phyloP scores from a whole-genome alignment of 441 rosid species.

The Croton setiger region DNA sequence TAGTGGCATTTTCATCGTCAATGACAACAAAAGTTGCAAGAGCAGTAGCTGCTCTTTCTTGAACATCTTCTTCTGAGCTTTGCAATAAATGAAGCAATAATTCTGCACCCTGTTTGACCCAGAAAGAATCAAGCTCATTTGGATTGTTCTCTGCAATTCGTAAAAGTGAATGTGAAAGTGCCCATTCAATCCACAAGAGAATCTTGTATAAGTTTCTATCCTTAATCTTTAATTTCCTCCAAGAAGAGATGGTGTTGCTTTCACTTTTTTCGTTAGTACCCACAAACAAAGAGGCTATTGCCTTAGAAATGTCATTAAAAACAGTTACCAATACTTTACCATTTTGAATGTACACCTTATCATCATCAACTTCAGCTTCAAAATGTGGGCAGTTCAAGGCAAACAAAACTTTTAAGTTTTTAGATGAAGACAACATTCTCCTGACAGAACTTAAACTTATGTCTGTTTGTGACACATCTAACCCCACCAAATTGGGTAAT shows the following conservation, averaged over 20 bases:
- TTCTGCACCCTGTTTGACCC: conserved; percentile 90
- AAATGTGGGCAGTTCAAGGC: conserved; percentile 43
- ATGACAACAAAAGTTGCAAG: conserved; percentile 39
- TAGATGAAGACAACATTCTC: conserved; percentile 30
- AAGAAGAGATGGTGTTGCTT: conserved; percentile 43
- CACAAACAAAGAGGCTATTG: conserved; percentile 59
- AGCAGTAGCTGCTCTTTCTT: conserved; percentile 92
- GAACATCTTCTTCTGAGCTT: conserved; percentile 88
- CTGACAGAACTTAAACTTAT: conserved; percentile 31
- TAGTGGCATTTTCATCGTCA: conserved; percentile 93
- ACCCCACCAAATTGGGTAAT: conserved; percentile 39
- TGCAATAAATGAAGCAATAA: conserved; percentile 79
- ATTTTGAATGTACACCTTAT: conserved; percentile 26
- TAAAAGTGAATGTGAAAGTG: conserved; percentile 72
- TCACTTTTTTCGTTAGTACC: conserved; percentile 40
- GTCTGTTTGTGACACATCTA: conserved; percentile 54
- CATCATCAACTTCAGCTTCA: conserved; percentile 32
- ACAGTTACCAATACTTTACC: conserved; percentile 65
- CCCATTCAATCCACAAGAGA: conserved; percentile 83
- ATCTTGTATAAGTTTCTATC: conserved; percentile 50
- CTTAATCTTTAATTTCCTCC: conserved; percentile 49
- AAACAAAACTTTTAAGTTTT: conserved; percentile 36
- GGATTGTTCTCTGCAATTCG: conserved; percentile 81
- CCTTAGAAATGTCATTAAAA: conserved; percentile 60
- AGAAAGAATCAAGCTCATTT: conserved; percentile 68